Conservation (phyloP, 2,329 filamentous ascomycete genomes). For the Sclerotinia nivalis region DNA sequence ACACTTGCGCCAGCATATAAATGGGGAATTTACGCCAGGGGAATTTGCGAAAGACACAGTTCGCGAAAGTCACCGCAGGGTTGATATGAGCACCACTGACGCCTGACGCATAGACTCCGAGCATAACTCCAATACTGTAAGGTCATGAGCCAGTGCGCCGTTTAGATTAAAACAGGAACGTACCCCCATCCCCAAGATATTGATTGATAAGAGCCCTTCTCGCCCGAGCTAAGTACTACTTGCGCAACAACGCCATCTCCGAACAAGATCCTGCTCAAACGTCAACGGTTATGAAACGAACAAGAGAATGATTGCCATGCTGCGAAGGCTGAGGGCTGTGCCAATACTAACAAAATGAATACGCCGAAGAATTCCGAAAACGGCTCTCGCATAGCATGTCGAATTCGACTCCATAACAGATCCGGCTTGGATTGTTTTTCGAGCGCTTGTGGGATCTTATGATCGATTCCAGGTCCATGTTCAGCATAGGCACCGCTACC, state of each 20-base stretch:
- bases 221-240: slow-evolving; percentile 52
- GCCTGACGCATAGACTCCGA: slow-evolving; percentile 64
- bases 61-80: slow-evolving; percentile 69
- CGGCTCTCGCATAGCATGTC: slow-evolving; percentile 33
- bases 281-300: not conserved
- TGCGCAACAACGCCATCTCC: slow-evolving; percentile 70
- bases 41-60: slow-evolving; percentile 60
- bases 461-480: slow-evolving; percentile 41
- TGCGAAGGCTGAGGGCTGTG: not conserved
- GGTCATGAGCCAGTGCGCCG: slow-evolving; percentile 6
- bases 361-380: slow-evolving; percentile 70
- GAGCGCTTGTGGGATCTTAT: slow-evolving; percentile 40
- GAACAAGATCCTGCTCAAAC: slow-evolving; percentile 49
- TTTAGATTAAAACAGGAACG: not conserved
- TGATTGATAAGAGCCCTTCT: slow-evolving; percentile 37
- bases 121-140: slow-evolving; percentile 64
- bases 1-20: slow-evolving; percentile 64
- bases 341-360: slow-evolving; percentile 53
- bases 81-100: slow-evolving; percentile 70
- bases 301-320: not conserved
- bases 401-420: slow-evolving; percentile 34
- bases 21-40: slow-evolving; percentile 69
- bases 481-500: slow-evolving; percentile 33
- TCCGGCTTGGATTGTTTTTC: slow-evolving; percentile 33
- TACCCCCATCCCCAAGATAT: slow-evolving; percentile 41